These are phyloP conservation scores for Sporobolomyces roseus DNA, from an alignment of 768 basidiomycete genomes.

Conservation along the genomic window DNA sequence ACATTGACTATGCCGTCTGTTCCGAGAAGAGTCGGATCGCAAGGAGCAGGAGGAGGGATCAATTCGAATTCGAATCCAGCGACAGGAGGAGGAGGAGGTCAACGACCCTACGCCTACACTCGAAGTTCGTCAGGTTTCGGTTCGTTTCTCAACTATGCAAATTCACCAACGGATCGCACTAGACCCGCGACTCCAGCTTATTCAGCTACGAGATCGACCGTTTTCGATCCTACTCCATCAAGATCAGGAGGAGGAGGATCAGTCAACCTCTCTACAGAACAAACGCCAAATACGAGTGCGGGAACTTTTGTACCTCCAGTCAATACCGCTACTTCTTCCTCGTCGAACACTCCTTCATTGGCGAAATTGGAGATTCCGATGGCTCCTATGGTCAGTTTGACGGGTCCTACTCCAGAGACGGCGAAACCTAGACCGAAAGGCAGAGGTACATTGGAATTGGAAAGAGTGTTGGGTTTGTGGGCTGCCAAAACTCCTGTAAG, in stretches of 20 bases:
- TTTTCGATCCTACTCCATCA: neutral
- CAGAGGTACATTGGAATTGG: constrained; percentile 32
- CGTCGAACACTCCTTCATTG: neutral
- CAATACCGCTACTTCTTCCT: neutral
- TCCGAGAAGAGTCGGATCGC: too few species aligned
- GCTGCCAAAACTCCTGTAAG: constrained; percentile 29
- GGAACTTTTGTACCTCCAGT: constrained; percentile 3
- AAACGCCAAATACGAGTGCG: too few species aligned
- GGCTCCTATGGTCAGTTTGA: neutral
- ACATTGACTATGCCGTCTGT: neutral
- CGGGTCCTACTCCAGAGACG: neutral
- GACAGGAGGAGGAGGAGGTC: neutral
- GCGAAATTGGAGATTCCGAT: constrained; percentile 9
- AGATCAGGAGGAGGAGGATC: too few species aligned
- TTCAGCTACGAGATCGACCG: constrained; percentile 25
- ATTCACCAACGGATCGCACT: constrained; percentile 27
- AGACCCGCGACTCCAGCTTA: constrained; percentile 27
- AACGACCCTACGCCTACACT: constrained; percentile 22
- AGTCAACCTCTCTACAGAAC: too few species aligned
- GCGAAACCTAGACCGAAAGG: constrained; percentile 31
- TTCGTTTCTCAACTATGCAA: constrained; percentile 26
- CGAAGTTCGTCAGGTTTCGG: constrained; percentile 30
- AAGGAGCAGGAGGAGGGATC: neutral
- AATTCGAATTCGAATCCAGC: neutral
- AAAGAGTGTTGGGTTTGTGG: constrained; percentile 34